Evolutionary conservation across 164 flowering plant genomes (phyloP).

Genomic region (Buxus sempervirens): DNA sequence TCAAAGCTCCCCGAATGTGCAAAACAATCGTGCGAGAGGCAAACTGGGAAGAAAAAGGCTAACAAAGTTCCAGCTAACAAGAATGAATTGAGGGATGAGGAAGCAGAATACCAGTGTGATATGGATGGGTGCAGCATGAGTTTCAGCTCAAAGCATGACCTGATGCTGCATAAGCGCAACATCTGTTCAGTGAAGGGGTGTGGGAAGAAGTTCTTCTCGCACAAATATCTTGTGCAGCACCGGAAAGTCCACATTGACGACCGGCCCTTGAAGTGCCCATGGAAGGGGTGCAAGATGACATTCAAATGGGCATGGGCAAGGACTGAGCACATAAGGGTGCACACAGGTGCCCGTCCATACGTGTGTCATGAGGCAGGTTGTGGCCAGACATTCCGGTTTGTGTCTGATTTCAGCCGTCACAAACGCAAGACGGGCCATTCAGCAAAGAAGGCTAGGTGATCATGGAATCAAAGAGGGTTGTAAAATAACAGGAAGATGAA

Average conservation of each 20-base stretch:
- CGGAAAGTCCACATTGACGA: constrained; percentile 88
- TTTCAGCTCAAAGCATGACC: constrained; percentile 71
- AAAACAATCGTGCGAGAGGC: constrained; percentile 36
- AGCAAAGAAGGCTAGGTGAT: constrained; percentile 41
- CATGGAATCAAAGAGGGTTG: not conserved
- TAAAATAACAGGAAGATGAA: constrained; percentile 29
- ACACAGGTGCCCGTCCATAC: constrained; percentile 96
- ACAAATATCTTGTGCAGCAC: constrained; percentile 94
- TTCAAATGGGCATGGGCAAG: constrained; percentile 99
- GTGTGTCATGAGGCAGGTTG: constrained; percentile 77
- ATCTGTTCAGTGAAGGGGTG: constrained; percentile 89
- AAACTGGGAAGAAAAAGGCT: constrained; percentile 26
- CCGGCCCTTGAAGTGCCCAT: constrained; percentile 92
- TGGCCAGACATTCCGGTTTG: constrained; percentile 95
- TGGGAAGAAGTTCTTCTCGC: constrained; percentile 95
- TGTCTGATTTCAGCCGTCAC: constrained; percentile 98
- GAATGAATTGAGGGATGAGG: constrained; percentile 33
- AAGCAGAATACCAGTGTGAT: constrained; percentile 62
- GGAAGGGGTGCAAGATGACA: constrained; percentile 98
- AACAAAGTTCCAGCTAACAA: constrained; percentile 27
- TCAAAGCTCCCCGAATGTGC: constrained; percentile 29
- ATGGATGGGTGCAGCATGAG: constrained; percentile 92
- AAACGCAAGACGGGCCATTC: constrained; percentile 96
- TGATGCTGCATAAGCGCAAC: constrained; percentile 67
- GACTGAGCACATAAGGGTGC: constrained; percentile 96